These are phyloP conservation scores for Phlebiopsis flavidoalba DNA, from an alignment of 768 basidiomycete species.

Conservation along the genomic window DNA sequence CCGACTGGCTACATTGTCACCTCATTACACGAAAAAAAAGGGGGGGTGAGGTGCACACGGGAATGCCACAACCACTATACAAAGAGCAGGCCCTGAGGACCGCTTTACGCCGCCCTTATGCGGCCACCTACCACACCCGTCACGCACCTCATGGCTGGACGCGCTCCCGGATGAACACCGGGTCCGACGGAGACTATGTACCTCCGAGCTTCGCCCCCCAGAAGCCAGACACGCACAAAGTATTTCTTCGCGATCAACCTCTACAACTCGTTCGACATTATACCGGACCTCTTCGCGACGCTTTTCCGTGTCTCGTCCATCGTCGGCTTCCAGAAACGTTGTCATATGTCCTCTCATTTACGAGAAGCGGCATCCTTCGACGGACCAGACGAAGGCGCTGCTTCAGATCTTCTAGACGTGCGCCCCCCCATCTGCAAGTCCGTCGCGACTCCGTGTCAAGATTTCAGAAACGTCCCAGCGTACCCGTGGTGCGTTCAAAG, in stretches of 20 bases:
- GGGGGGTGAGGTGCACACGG: no score
- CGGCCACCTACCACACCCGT: slow-evolving; percentile 66
- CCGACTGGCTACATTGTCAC: slow-evolving; percentile 79
- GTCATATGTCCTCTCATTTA: no score
- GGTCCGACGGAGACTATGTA: slow-evolving; percentile 33
- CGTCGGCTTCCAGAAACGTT: slow-evolving; percentile 87
- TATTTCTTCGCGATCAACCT: slow-evolving; percentile 99
- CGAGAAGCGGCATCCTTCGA: slow-evolving; percentile 82
- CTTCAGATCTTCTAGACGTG: slow-evolving; percentile 98
- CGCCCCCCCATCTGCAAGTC: slow-evolving; percentile 84
- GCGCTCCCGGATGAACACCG: slow-evolving; percentile 44
- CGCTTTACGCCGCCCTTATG: slow-evolving; percentile 80
- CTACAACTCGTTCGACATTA: slow-evolving; percentile 98
- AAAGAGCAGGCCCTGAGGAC: slow-evolving; percentile 78
- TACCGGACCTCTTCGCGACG: slow-evolving; percentile 94
- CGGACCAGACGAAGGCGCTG: slow-evolving; percentile 98
- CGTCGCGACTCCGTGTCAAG: slow-evolving; percentile 56
- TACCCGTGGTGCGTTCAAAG: slow-evolving; percentile 92
- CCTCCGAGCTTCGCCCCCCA: slow-evolving; percentile 25
- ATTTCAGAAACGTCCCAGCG: slow-evolving; percentile 51
- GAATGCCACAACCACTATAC: slow-evolving; percentile 78
- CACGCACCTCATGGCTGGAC: slow-evolving; percentile 56
- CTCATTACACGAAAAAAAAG: slow-evolving; percentile 93
- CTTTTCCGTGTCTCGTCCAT: slow-evolving; percentile 91
- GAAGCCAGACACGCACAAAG: slow-evolving; percentile 73